Conservation (phyloP, 2,329 filamentous ascomycete genomes). For the Ceratocystis destructans region DNA sequence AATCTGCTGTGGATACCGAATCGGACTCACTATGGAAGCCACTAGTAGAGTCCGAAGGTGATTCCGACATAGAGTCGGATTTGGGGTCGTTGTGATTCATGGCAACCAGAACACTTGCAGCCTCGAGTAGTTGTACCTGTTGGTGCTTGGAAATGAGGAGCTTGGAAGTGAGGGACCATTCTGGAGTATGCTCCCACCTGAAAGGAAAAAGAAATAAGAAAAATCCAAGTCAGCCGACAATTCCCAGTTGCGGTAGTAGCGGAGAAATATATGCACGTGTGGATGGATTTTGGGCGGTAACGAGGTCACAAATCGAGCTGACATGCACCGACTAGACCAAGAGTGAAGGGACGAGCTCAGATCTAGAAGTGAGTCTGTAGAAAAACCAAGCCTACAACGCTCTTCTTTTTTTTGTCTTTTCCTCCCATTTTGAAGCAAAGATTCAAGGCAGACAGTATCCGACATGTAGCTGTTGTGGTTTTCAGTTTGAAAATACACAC, state of each 20-base stretch:
- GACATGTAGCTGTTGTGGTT: not conserved
- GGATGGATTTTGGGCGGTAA: not conserved
- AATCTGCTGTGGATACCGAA: slow-evolving; percentile 68
- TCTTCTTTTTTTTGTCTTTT: not conserved
- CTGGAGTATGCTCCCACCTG: slow-evolving; percentile 98
- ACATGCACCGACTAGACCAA: not conserved
- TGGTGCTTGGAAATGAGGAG: slow-evolving; percentile 98
- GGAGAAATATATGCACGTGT: not conserved
- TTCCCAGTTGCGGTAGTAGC: slow-evolving; percentile 24
- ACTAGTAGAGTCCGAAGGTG: slow-evolving; percentile 51
- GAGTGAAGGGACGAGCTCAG: not conserved
- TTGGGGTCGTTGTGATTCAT: slow-evolving; percentile 50
- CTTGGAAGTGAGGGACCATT: slow-evolving; percentile 96
- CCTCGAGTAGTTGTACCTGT: slow-evolving; percentile 93
- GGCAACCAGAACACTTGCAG: slow-evolving; percentile 83
- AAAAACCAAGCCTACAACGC: not conserved
- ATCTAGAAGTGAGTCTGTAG: not conserved
- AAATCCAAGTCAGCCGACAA: slow-evolving; percentile 25
- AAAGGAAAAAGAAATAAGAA: slow-evolving; percentile 27
- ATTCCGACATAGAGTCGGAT: slow-evolving; percentile 40
- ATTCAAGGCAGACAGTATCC: slow-evolving; percentile 6
- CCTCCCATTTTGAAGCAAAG: not conserved
- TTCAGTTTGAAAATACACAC: not conserved
- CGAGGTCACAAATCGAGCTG: not conserved
- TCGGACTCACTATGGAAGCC: slow-evolving; percentile 67